A percentile compares a stretch with the other conserved stretches of the same genome.
These are phyloP conservation scores for Prunus armeniaca DNA, from an alignment of 306 rosid genomes.

Conservation along the genomic window DNA sequence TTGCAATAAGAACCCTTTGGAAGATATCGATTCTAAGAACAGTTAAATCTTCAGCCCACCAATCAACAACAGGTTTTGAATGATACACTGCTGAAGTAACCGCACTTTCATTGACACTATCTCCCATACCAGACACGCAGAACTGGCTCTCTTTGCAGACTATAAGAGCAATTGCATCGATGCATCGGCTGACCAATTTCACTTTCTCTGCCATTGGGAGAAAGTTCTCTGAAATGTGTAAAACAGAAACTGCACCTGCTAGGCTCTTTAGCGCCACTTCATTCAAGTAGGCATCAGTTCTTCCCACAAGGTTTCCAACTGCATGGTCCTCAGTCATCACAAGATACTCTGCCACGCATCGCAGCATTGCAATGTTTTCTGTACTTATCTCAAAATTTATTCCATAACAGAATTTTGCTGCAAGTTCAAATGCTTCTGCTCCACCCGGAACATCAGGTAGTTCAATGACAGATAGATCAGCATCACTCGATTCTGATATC, in stretches of 20 bases:
- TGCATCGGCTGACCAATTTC: slow-evolving; percentile 70
- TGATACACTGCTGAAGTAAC: slow-evolving; percentile 41
- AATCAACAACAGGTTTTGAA: slow-evolving; percentile 61
- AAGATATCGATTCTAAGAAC: slow-evolving; percentile 89
- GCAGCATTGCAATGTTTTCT: slow-evolving; percentile 72
- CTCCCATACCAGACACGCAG: slow-evolving; percentile 37
- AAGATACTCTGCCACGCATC: slow-evolving; percentile 87
- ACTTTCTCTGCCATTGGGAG: slow-evolving; percentile 72
- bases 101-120: slow-evolving; percentile 36
- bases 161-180: slow-evolving; percentile 76
- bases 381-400: slow-evolving; percentile 79
- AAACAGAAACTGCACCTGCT: slow-evolving; percentile 67
- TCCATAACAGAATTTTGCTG: slow-evolving; percentile 96
- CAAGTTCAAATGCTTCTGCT: slow-evolving; percentile 86
- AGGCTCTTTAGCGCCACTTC: slow-evolving; percentile 80
- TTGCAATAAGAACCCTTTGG: slow-evolving; percentile 84
- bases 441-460: slow-evolving; percentile 81
- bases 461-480: slow-evolving; percentile 55
- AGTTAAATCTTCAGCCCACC: slow-evolving; percentile 98
- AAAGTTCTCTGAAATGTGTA: slow-evolving; percentile 61
- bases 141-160: slow-evolving; percentile 82
- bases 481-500: slow-evolving; percentile 66
- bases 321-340: slow-evolving; percentile 91
- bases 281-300: slow-evolving; percentile 73
- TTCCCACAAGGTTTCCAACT: slow-evolving; percentile 70